Evolutionary conservation across 1,284 basidiomycete genomes (phyloP).

Genomic region (Cystobasidium slooffiae): DNA sequence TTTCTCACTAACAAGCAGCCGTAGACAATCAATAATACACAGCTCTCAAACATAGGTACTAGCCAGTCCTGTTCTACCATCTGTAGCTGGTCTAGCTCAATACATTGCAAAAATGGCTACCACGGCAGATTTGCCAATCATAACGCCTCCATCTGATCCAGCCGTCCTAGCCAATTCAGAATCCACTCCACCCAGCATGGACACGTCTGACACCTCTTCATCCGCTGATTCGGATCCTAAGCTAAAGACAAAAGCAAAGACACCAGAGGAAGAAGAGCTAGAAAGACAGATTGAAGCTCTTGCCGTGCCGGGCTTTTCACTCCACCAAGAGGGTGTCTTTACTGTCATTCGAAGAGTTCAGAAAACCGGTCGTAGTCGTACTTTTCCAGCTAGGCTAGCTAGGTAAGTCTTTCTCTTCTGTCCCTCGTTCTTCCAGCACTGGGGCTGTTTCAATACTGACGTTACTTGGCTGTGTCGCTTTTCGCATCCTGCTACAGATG

Average conservation of each 20-base stretch:
- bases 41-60: too few relatives aligned
- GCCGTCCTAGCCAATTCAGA: neutral
- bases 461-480: too few relatives aligned
- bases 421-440: neutral
- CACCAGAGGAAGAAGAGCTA: slow-evolving; percentile 19
- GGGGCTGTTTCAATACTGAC: neutral
- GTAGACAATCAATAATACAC: too few relatives aligned
- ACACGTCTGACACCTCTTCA: neutral
- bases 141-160: neutral
- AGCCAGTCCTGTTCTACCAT: too few relatives aligned
- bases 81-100: too few relatives aligned
- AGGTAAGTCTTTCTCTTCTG: slow-evolving; percentile 9
- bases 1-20: too few relatives aligned
- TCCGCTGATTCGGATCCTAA: neutral
- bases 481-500: slow-evolving; percentile 5
- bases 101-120: too few relatives aligned
- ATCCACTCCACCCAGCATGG: neutral
- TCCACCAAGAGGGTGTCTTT: slow-evolving; percentile 38
- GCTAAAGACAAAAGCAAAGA: neutral
- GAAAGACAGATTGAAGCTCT: slow-evolving; percentile 33
- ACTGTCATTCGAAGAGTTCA: slow-evolving; percentile 19
- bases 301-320: slow-evolving; percentile 27
- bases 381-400: slow-evolving; percentile 39
- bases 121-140: neutral
- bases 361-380: slow-evolving; percentile 16